phyloP scores from a whole-genome alignment of 2,329 filamentous ascomycete species.

The Herpotrichia juniperi region DNA sequence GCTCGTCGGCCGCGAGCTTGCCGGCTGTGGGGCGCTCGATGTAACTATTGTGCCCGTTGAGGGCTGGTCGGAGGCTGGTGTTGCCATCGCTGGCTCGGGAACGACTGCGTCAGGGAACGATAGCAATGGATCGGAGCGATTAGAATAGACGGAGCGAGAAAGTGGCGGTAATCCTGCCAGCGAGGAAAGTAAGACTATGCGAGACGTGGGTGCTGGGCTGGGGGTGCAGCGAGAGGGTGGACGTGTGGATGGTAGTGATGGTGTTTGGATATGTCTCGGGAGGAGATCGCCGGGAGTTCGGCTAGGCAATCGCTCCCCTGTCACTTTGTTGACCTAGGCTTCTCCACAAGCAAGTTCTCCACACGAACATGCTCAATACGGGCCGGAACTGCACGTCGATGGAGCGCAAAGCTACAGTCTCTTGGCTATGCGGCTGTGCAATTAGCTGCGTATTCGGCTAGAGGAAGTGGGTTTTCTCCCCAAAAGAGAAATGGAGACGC shows the following conservation, averaged over 20 bases:
- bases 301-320: conserved; percentile 4
- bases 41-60: conserved; percentile 17
- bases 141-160: conserved; percentile 1
- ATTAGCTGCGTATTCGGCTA: conserved; percentile 14
- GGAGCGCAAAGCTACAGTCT: neutral
- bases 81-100: conserved; percentile 35
- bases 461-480: neutral
- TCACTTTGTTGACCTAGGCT: neutral
- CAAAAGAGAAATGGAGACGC: neutral
- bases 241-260: conserved; percentile 1
- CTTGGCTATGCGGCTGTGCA: conserved; percentile 1
- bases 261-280: conserved; percentile 3
- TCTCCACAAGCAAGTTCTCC: conserved; percentile 6
- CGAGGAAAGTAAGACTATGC: conserved; percentile 4
- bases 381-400: neutral
- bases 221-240: conserved; percentile 3
- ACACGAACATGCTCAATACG: neutral
- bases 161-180: neutral
- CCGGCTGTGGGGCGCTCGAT: conserved; percentile 29
- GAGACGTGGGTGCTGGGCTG: neutral
- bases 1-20: conserved; percentile 26
- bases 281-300: conserved; percentile 3
- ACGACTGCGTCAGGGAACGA: conserved; percentile 17
- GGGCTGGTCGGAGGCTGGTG: conserved; percentile 34
- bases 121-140: neutral